Percentiles rank a stretch among this genome's conserved stretches.
These are phyloP conservation scores for Xylariaceae sp. DNA, from an alignment of 2,329 filamentous ascomycete genomes.

Conservation along the genomic window DNA sequence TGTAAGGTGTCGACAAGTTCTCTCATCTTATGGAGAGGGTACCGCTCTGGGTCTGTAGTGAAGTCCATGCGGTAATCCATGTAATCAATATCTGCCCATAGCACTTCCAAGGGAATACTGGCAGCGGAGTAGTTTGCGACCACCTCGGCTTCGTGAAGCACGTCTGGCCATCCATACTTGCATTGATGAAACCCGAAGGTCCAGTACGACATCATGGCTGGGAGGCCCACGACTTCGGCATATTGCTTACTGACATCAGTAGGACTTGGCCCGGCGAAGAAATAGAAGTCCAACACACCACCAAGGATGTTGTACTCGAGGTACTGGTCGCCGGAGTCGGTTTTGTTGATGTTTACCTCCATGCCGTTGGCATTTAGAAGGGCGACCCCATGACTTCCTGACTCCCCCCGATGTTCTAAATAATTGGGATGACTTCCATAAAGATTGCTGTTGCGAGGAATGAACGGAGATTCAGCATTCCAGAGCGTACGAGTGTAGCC, in stretches of 20 bases:
- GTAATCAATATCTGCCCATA: conserved; percentile 55
- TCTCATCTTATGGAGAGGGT: conserved; percentile 49
- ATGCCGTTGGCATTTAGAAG: conserved; percentile 59
- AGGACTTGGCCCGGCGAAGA: conserved; percentile 44
- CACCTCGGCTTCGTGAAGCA: conserved; percentile 50
- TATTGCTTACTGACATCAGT: conserved; percentile 45
- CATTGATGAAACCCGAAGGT: conserved; percentile 49
- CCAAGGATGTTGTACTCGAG: conserved; percentile 64
- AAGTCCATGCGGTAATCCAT: conserved; percentile 48
- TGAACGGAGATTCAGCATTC: conserved; percentile 52
- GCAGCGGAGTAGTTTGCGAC: conserved; percentile 52
- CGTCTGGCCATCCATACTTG: conserved; percentile 48
- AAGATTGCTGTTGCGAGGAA: conserved; percentile 43
- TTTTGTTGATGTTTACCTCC: conserved; percentile 45
- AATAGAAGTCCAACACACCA: conserved; percentile 57
- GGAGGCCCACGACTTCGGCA: conserved; percentile 42
- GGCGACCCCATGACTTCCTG: conserved; percentile 52
- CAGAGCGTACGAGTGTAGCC: conserved; percentile 57
- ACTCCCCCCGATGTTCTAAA: conserved; percentile 50
- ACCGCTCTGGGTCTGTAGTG: conserved; percentile 49
- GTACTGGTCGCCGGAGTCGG: conserved; percentile 46
- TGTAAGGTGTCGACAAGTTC: conserved; percentile 55
- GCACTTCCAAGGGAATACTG: conserved; percentile 52
- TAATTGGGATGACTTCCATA: conserved; percentile 62
- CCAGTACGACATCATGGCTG: conserved; percentile 50